A percentile compares a stretch with the other conserved stretches of the same genome.
phyloP scores from a whole-genome alignment of 805 yeast genomes.

The Pichia exigua region DNA sequence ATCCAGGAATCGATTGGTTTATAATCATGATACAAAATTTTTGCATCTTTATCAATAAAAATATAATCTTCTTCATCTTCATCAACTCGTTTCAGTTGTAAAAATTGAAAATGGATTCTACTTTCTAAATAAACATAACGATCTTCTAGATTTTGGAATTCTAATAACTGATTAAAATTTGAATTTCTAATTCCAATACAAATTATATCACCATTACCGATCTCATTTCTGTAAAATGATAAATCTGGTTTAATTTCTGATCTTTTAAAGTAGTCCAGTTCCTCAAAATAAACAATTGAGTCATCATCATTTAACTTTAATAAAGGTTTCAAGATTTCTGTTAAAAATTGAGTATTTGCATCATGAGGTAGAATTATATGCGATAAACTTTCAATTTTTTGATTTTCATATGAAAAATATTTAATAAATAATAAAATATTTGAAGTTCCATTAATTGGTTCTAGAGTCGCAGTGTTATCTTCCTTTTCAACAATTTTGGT shows the following conservation, averaged over 20 bases:
- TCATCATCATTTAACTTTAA: slow-evolving; percentile 32
- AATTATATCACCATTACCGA: slow-evolving; percentile 63
- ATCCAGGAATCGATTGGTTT: slow-evolving; percentile 56
- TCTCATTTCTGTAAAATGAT: slow-evolving; percentile 49
- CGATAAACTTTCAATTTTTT: slow-evolving; percentile 56
- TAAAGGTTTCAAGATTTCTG: slow-evolving; percentile 33
- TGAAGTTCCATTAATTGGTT: slow-evolving; percentile 18
- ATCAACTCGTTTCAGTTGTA: slow-evolving; percentile 33
- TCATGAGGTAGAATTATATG: slow-evolving; percentile 47
- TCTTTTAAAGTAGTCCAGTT: slow-evolving; percentile 46
- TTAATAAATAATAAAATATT: slow-evolving; percentile 46
- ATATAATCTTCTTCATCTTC: slow-evolving; percentile 46
- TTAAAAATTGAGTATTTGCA: slow-evolving; percentile 34
- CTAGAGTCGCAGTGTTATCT: slow-evolving; percentile 14
- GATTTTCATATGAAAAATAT: slow-evolving; percentile 50
- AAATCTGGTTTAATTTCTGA: slow-evolving; percentile 33
- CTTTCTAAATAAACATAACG: slow-evolving; percentile 50
- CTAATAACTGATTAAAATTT: background rate
- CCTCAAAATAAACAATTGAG: slow-evolving; percentile 44
- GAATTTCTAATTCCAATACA: slow-evolving; percentile 22
- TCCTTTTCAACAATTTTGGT: slow-evolving; percentile 4
- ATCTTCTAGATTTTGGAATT: slow-evolving; percentile 32
- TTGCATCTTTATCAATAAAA: slow-evolving; percentile 27
- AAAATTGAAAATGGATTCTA: slow-evolving; percentile 51
- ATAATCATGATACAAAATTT: slow-evolving; percentile 9